phyloP scores from a whole-genome alignment of 2,329 filamentous ascomycete species.

The Macroventuria anomochaeta region DNA sequence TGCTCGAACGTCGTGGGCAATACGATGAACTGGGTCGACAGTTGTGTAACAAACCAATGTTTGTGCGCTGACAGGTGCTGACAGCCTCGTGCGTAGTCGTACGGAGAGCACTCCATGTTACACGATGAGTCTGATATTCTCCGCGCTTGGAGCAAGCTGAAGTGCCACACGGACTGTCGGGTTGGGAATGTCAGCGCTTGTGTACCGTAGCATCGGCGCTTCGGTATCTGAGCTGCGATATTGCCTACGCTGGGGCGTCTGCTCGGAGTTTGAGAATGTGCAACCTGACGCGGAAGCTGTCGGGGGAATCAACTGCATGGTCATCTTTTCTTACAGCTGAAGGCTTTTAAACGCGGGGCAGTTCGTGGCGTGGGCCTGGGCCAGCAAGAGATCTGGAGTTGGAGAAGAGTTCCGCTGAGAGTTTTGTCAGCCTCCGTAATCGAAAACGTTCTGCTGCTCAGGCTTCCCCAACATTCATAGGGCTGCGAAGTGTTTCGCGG shows the following conservation, averaged over 20 bases:
- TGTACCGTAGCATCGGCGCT: slow-evolving; percentile 10
- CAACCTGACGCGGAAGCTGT: background rate
- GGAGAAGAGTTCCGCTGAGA: background rate
- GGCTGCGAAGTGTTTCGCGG: background rate
- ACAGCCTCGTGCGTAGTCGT: slow-evolving; percentile 4
- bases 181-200: slow-evolving; percentile 11
- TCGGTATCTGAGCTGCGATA: slow-evolving; percentile 4
- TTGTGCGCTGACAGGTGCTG: slow-evolving; percentile 2
- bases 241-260: slow-evolving; percentile 3
- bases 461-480: background rate
- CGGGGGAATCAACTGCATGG: background rate
- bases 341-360: background rate
- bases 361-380: background rate
- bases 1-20: background rate
- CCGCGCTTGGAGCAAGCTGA: background rate
- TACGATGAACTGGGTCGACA: background rate
- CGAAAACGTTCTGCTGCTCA: background rate
- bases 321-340: background rate
- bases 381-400: background rate
- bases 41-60: background rate
- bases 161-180: slow-evolving; percentile 1
- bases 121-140: slow-evolving; percentile 1
- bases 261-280: background rate
- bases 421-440: background rate
- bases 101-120: background rate